Percentiles rank a stretch among this genome's conserved stretches.
phyloP scores from a whole-genome alignment of 2,329 filamentous ascomycete genomes.

The Sclerotinia nivalis region DNA sequence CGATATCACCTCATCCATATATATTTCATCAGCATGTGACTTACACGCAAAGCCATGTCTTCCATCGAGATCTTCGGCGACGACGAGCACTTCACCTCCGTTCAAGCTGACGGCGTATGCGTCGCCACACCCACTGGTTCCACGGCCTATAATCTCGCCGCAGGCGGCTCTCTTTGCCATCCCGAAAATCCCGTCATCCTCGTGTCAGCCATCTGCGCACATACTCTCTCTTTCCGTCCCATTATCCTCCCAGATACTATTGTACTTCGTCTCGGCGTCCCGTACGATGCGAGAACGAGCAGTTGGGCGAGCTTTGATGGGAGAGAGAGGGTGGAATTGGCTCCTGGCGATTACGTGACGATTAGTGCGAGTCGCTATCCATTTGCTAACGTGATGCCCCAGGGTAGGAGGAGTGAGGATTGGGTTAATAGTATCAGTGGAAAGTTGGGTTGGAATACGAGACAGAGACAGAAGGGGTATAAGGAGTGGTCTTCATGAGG shows the following conservation, averaged over 20 bases:
- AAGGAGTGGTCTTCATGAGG: slow-evolving; percentile 41
- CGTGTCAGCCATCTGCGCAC: slow-evolving; percentile 89
- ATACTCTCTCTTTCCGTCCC: slow-evolving; percentile 93
- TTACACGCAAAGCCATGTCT: slow-evolving; percentile 68
- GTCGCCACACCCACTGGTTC: slow-evolving; percentile 93
- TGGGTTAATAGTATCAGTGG: slow-evolving; percentile 80
- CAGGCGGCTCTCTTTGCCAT: slow-evolving; percentile 92
- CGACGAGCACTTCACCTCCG: slow-evolving; percentile 87
- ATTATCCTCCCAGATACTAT: slow-evolving; percentile 96
- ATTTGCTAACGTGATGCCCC: slow-evolving; percentile 73
- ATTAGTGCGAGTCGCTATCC: slow-evolving; percentile 79
- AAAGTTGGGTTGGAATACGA: slow-evolving; percentile 79
- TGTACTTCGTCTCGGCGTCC: slow-evolving; percentile 88
- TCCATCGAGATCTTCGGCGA: slow-evolving; percentile 91
- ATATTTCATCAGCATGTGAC: slow-evolving; percentile 22
- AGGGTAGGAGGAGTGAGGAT: slow-evolving; percentile 70
- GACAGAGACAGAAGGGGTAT: slow-evolving; percentile 72
- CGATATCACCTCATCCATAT: background rate
- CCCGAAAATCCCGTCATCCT: slow-evolving; percentile 96
- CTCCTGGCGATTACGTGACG: slow-evolving; percentile 80
- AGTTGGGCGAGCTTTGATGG: slow-evolving; percentile 99
- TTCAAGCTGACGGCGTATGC: slow-evolving; percentile 90
- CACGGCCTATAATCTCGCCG: slow-evolving; percentile 93
- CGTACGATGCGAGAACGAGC: slow-evolving; percentile 83
- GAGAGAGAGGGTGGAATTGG: slow-evolving; percentile 78